Base-by-base conservation (phyloP, 768 basidiomycete genomes). In the Kwoniella pini region DNA sequence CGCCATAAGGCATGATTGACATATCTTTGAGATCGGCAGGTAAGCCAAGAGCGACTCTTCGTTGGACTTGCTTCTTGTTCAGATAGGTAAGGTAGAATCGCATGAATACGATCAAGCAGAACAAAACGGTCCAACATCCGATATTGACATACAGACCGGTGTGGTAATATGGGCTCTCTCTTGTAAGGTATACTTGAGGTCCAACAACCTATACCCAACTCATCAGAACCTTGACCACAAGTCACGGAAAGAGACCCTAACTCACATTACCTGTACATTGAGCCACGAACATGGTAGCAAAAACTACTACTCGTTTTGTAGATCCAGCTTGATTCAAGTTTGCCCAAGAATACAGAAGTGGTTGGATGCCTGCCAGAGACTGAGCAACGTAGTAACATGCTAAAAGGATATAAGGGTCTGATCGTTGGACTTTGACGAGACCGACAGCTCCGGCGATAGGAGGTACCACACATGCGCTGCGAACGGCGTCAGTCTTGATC, bases 61-160 rank as follows among this genome's bases (percentile, higher is more conserved):
- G 38, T 3, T 50, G 44, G 42, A 69, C 73, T 54, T 77, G 69
- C 30, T 61, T 65, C 33, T 42, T 44, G 66, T 74, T 77, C 45
- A 77, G 64, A 49, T 46, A 26, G 15, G 42, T 43, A 1, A 77
- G 65, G 60, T 77, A 68, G 57, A 67, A 67, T 3, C 67, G 67
- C 73, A 74, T 74, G 24, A 59, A 44, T 30, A 74, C 51, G 54
- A 67, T 59, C 24, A 72, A 61, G 60, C 65, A 28, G 58, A 54
- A 67, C 22, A 65, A 54, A 21, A 68, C 36, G 15, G 61, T 60
- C 75, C 71, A 76, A 43, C 68, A 76, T n/a, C 60, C 64, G 24
- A 75, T 68, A 54, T 76, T 69, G 55, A 76, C 72, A 51, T 71
- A 70, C 22, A 77, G 65, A 57, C 75, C 75, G 24, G 72, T 74